Evolutionary conservation across 2,329 filamentous ascomycete species (phyloP), one percentile per base, ranked within the genome.

Genomic region (Alternaria dauci): DNA sequence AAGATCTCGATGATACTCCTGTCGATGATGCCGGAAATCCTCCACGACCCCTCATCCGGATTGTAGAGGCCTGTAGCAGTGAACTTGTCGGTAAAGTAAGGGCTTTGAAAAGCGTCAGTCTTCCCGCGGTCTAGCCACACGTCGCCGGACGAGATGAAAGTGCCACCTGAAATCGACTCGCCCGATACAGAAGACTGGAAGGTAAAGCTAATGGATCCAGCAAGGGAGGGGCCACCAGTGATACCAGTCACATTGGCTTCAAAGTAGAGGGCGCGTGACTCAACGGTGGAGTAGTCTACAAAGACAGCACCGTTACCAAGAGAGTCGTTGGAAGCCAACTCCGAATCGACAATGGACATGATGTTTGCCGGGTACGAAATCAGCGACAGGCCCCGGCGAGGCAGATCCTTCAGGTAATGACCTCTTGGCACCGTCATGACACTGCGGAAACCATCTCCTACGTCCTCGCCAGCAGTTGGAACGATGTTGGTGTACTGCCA

Each of bases 401-500:
- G 80, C 0, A 83, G 76, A 34, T 87, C 83, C 18, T 81, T 82
- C 8, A 90, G 74, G 52, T 84, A 83, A 55, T 84, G 84, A 5
- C 75, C 74, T 0, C 87, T 79, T 2, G 88, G 84, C 1, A 87
- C 68, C 2, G 81, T 81, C 83, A 86, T 86, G 26, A 80, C 74
- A 52, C 81, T 82, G 20, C 85, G 80, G 82, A 84, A 88, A 28
- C 82, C 67, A 26, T 67, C 65, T 26, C 65, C 63, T 0, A 70
- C 39, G 23, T 58, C 80, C 67, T 88, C 84, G 3, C 80, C 73
- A 0, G 82, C 85, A 0, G 86, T 88, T 0, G 86, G 86, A 0
- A 87, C 84, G 2, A 78, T 60, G 59, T 84, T 77, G 0, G 82
- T 79, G 73, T 89, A 89, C 70, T 88, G 82, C 83, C 86, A 88